A percentile compares a stretch with the other conserved stretches of the same genome.
Evolutionary conservation across 148 eudicot genomes (phyloP).

Genomic region (Simmondsia chinensis): DNA sequence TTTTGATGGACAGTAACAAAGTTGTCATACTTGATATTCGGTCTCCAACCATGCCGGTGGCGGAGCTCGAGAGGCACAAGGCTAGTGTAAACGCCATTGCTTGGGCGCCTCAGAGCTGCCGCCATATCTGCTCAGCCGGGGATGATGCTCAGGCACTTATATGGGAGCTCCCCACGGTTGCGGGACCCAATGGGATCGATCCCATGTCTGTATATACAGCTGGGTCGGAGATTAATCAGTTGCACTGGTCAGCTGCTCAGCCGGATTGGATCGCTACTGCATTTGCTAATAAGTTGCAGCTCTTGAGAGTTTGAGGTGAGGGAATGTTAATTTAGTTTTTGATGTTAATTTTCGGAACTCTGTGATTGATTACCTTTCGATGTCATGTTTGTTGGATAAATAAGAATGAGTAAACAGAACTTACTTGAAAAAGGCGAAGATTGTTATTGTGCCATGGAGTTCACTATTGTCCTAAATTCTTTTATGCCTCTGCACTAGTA

Average conservation of each 20-base stretch:
- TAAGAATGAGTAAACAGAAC: no score
- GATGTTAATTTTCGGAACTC: no score
- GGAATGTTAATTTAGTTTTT: not conserved
- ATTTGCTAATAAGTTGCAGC: conserved; percentile 67
- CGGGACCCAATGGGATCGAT: conserved; percentile 69
- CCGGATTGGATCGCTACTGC: conserved; percentile 92
- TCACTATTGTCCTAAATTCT: no score
- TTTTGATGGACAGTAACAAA: conserved; percentile 84
- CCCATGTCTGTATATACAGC: conserved; percentile 66
- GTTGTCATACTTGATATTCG: conserved; percentile 85
- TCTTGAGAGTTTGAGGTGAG: conserved; percentile 62
- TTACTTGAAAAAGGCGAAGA: no score
- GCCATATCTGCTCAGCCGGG: conserved; percentile 82
- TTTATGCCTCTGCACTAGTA: no score
- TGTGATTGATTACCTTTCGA: no score
- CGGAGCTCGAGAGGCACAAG: conserved; percentile 81
- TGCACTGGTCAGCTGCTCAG: conserved; percentile 83
- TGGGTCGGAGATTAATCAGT: conserved; percentile 82
- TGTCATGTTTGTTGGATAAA: no score
- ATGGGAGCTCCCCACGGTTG: conserved; percentile 75
- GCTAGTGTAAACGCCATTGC: conserved; percentile 82
- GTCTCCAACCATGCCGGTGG: conserved; percentile 81
- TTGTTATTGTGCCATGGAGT: no score
- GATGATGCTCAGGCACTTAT: conserved; percentile 81
- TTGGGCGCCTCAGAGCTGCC: conserved; percentile 82